These are phyloP conservation scores for Fusarium nanum DNA, from an alignment of 2,329 filamentous ascomycete genomes.

Conservation along the genomic window DNA sequence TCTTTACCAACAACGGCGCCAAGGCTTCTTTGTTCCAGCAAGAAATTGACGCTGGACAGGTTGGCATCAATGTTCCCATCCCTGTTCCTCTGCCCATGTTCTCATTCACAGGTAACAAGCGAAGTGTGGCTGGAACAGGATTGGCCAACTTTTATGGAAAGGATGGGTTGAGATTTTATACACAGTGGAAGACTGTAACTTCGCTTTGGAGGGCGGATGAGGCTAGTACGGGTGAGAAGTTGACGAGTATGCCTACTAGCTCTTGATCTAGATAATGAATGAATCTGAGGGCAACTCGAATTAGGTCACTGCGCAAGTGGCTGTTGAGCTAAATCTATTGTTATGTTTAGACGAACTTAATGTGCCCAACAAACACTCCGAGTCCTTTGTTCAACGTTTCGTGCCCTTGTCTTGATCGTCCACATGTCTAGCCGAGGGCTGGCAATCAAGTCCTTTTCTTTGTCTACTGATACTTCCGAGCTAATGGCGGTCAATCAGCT, in stretches of 20 bases:
- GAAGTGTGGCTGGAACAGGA: constrained; percentile 86
- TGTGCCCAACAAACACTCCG: neutral
- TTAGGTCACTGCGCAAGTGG: too few species aligned
- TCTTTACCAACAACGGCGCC: constrained; percentile 79
- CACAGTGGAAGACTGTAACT: constrained; percentile 93
- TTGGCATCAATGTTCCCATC: constrained; percentile 83
- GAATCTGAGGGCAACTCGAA: neutral
- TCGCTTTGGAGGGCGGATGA: constrained; percentile 71
- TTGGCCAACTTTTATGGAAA: constrained; percentile 92
- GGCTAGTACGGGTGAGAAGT: constrained; percentile 23
- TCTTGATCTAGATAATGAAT: neutral
- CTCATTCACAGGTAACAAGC: constrained; percentile 80
- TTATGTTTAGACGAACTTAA: neutral
- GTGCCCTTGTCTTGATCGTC: neutral
- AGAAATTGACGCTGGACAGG: constrained; percentile 82
- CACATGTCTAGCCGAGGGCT: neutral
- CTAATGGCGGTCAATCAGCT: neutral
- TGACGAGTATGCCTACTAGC: constrained; percentile 27
- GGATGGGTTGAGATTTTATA: constrained; percentile 88
- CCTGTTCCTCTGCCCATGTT: constrained; percentile 74
- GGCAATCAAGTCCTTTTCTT: neutral
- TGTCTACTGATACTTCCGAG: neutral
- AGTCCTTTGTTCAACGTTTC: neutral
- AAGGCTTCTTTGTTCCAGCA: constrained; percentile 79
- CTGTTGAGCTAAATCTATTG: neutral